Conservation (phyloP, 2,329 filamentous ascomycete genomes). For the Colletotrichum orchidophilum region DNA sequence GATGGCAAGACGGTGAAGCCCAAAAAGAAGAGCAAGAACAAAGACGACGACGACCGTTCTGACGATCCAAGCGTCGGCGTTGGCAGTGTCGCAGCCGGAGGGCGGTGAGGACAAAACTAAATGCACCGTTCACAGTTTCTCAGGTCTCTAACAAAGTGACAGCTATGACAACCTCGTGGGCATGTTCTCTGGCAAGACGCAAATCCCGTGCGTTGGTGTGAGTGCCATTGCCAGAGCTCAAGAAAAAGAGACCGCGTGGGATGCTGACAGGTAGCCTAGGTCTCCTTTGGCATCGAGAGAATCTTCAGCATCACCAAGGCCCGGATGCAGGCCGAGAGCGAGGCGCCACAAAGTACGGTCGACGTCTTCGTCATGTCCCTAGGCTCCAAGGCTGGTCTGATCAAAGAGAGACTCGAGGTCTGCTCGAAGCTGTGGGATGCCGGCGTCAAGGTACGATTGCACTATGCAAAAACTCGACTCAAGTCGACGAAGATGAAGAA, state of each 20-base stretch:
- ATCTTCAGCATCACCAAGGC: conserved; percentile 92
- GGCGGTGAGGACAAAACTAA: conserved; percentile 61
- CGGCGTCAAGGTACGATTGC: conserved; percentile 76
- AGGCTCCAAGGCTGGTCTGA: conserved; percentile 82
- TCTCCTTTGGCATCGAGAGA: conserved; percentile 91
- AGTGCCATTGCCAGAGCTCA: not conserved
- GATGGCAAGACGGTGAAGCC: conserved; percentile 47
- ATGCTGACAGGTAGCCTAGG: conserved; percentile 58
- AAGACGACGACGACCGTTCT: conserved; percentile 73
- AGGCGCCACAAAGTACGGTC: conserved; percentile 67
- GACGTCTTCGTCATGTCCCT: conserved; percentile 97
- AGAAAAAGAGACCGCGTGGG: not conserved
- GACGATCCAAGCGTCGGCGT: conserved; percentile 85
- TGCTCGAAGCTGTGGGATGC: conserved; percentile 83
- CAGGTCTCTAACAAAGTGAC: conserved; percentile 57
- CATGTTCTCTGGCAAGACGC: conserved; percentile 88
- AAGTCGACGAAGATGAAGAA: not conserved
- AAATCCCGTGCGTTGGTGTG: conserved; percentile 84
- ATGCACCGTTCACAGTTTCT: not conserved
- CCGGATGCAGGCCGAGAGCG: conserved; percentile 69
- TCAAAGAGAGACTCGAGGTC: conserved; percentile 86
- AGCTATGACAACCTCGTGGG: conserved; percentile 93
- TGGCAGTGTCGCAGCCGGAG: conserved; percentile 82
- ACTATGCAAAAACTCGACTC: not conserved
- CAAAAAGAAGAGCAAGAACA: conserved; percentile 61